Base-by-base conservation (phyloP, 129 eudicot genomes). In the Scalesia atractyloides region DNA sequence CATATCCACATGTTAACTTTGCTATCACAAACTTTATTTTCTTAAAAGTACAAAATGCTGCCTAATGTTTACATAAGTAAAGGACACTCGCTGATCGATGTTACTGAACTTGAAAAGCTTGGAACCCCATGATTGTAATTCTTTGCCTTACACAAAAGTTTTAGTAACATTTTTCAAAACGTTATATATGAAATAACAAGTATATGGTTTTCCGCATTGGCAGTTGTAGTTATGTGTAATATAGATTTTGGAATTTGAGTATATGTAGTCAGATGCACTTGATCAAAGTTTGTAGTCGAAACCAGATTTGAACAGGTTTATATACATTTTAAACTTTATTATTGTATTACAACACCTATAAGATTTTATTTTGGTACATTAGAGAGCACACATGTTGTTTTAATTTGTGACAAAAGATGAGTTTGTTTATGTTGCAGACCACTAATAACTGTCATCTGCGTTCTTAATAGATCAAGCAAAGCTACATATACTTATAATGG, bases 401-500 rank as follows among this genome's bases (percentile, higher is more conserved):
- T n/a, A n/a, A n/a, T n/a, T 24, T 30, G 34, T 2, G 34, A 30
- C 34, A 30, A 30, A 30, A 30, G 2, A 30, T 30, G 34, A 30
- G 34, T 30, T 30, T 30, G 30, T 5, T 20, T 56, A 9, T 11
- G 34, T 30, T 30, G 34, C 34, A 30, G 4, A 3, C 34, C 34
- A 64, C 26, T 64, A 37, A 64, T 62, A 6, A 7, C 17, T 33
- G 12, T 10, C 22, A 13, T 62, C 2, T 8, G 19, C 13, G 14
- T n/a, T 6, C 13, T 15, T 50, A n/a, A 50, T 33, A 20, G 46
- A 68, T 16, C 48, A 51, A 68, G 48, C 39, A 17, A 68, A 68
- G 61, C 26, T 26, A 30, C 47, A 30, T 2, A 43, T 17, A 18
- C 33, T 6, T 39, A 5, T 37, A 39, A 74, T 74, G 80, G 80